Base-by-base conservation (phyloP, 495 filamentous ascomycete species). In the Penicillium malachiteum region DNA sequence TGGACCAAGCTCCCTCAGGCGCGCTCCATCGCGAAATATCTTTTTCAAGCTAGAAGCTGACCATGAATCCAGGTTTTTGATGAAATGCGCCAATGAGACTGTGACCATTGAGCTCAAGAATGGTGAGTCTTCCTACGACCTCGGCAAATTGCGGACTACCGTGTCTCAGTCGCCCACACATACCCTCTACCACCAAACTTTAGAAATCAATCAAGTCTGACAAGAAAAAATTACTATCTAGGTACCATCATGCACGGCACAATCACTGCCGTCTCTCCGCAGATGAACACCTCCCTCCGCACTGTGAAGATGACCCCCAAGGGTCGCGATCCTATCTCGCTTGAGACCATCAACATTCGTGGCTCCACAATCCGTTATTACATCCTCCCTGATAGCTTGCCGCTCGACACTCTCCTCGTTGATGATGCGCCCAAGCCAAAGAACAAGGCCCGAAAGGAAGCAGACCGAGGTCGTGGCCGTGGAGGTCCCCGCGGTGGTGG, bases 81-180 rank as follows among this genome's bases (percentile, higher is more conserved):
- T 97, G 94, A 98, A 97, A 81, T 96, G 91, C 72, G 84, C 86
- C 66, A 97, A 97, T 72, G 94, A 98, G 77, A 95, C 93, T 54
- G 94, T 97, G 55, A 96, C 93, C 9, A 86, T 98, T 63, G 94
- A 98, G 78, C 81, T 97, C 56, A 98, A 98, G 72, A 97, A 97
- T 84, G 94, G 93, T 93, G 72, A 51, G 68, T 60, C 12, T 13
- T 31, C 21, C 26, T 3, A 14, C 30, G 31, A 13, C 34, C 12
- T 46, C 43, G n/a, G 14, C 31, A 4, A 7, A 32, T 1, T 11
- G 31, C 26, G 8, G 16, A 38, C 17, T 31, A 30, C 10, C 18
- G 33, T 17, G 18, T 39, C 48, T 50, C 33, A 31, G 34, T 39
- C 21, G 35, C 34, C 34, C 21, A 39, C 33, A 30, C 37, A 14